A percentile compares a stretch with the other conserved stretches of the same genome.
phyloP scores from a whole-genome alignment of 257 asterid species.

The Oldenlandia corymbosa region DNA sequence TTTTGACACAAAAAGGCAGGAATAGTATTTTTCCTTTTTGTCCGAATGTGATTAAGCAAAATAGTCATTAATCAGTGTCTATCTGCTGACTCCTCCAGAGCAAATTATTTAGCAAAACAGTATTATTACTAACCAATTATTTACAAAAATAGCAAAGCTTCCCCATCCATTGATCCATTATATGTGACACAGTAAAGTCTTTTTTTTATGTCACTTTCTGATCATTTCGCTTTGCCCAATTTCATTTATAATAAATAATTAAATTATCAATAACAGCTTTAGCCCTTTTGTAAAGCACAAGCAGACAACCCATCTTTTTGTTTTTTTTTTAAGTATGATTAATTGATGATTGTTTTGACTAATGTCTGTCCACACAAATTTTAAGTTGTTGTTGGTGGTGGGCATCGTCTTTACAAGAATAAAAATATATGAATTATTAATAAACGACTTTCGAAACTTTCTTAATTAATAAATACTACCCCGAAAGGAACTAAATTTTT shows the following conservation, averaged over 20 bases:
- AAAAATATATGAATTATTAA: background rate
- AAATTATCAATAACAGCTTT: constrained; percentile 10
- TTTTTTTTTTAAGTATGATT: constrained; percentile 30
- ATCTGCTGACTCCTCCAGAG: too few relatives aligned
- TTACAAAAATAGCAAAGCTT: background rate
- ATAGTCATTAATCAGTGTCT: background rate
- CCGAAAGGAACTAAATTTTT: background rate
- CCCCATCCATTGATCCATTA: constrained; percentile 6
- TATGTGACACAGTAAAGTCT: background rate
- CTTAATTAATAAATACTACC: background rate
- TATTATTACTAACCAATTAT: background rate
- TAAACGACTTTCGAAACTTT: too few relatives aligned
- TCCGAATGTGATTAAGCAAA: background rate
- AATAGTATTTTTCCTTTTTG: constrained; percentile 7
- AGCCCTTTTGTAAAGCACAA: constrained; percentile 44
- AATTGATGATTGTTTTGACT: constrained; percentile 62
- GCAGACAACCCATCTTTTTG: constrained; percentile 40
- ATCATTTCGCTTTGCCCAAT: constrained; percentile 10
- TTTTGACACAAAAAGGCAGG: background rate
- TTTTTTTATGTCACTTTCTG: constrained; percentile 18
- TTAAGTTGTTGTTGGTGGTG: background rate
- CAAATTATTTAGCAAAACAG: background rate
- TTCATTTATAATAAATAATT: background rate
- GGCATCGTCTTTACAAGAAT: background rate
- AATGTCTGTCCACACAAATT: constrained; percentile 28